These are phyloP conservation scores for Pseudoperonospora humuli DNA, from an alignment of 352 stramenopile genomes.

Conservation along the genomic window DNA sequence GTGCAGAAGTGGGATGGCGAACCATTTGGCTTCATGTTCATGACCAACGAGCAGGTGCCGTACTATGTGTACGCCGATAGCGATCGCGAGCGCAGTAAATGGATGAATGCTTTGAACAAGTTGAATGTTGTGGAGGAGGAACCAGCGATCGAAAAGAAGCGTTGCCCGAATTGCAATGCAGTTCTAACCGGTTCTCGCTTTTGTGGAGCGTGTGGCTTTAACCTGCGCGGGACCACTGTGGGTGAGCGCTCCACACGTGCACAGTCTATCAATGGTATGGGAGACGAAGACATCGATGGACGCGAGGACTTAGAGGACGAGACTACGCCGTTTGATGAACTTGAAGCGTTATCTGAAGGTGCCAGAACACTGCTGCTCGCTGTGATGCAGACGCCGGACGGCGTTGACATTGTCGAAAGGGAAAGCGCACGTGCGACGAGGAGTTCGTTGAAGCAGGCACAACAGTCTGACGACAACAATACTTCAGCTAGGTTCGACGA, in stretches of 20 bases:
- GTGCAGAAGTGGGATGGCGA: conserved; percentile 82
- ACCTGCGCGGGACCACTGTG: conserved; percentile 67
- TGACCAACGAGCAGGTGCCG: conserved; percentile 82
- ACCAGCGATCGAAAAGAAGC: conserved; percentile 71
- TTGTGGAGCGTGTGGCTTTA: conserved; percentile 82
- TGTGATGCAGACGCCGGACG: conserved; percentile 84
- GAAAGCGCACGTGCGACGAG: conserved; percentile 29
- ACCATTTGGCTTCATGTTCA: conserved; percentile 86
- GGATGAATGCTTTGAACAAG: conserved; percentile 82
- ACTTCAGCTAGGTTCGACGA: conserved; percentile 31
- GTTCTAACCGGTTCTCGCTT: conserved; percentile 84
- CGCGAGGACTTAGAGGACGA: conserved; percentile 76
- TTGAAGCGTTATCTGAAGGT: conserved; percentile 81
- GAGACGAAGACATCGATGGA: conserved; percentile 36
- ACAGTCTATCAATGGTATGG: conserved; percentile 14
- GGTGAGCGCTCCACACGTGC: conserved; percentile 37
- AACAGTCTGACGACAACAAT: conserved; percentile 17
- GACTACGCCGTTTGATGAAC: conserved; percentile 75
- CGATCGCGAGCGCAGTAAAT: conserved; percentile 80
- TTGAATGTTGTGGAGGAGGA: conserved; percentile 63
- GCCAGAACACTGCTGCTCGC: conserved; percentile 76
- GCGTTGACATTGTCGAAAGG: conserved; percentile 63
- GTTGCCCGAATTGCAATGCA: conserved; percentile 74
- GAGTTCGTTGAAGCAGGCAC: conserved; percentile 21
- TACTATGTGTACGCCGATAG: conserved; percentile 89